phyloP scores from a whole-genome alignment of 192 early-diverging fungal species.

The Coemansia sp. region DNA sequence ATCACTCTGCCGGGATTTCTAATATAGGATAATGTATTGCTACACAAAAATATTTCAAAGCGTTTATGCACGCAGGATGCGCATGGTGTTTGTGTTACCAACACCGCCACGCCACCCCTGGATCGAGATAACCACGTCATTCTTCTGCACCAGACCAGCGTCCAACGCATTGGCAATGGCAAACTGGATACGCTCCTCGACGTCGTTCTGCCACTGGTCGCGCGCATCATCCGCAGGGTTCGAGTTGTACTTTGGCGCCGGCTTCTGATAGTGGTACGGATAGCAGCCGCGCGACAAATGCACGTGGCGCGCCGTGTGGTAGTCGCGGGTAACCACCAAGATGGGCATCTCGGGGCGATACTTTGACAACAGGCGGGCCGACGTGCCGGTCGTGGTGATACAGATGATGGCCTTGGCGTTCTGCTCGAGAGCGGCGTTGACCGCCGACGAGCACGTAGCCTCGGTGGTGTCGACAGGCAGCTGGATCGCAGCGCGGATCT shows the following conservation, averaged over 20 bases:
- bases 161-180: slow-evolving; percentile 73
- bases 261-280: slow-evolving; percentile 68
- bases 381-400: slow-evolving; percentile 83
- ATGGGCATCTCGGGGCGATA: slow-evolving; percentile 92
- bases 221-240: slow-evolving; percentile 47
- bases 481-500: slow-evolving; percentile 71
- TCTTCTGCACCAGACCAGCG: slow-evolving; percentile 61
- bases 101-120: slow-evolving; percentile 77
- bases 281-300: slow-evolving; percentile 81
- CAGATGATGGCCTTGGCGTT: slow-evolving; percentile 87
- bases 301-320: slow-evolving; percentile 67
- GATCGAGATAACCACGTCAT: slow-evolving; percentile 69
- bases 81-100: slow-evolving; percentile 83
- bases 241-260: slow-evolving; percentile 24
- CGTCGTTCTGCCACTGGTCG: slow-evolving; percentile 79
- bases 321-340: slow-evolving; percentile 84
- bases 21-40: too few species aligned
- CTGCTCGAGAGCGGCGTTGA: slow-evolving; percentile 76
- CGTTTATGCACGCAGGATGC: slow-evolving; percentile 60
- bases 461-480: slow-evolving; percentile 84
- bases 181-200: slow-evolving; percentile 73
- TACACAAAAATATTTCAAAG: too few species aligned
- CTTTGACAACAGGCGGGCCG: slow-evolving; percentile 87
- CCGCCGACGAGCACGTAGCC: slow-evolving; percentile 88
- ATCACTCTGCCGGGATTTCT: too few species aligned